These are phyloP conservation scores for Solanum aculeatissimum DNA, from an alignment of 305 asterid genomes.

Conservation along the genomic window DNA sequence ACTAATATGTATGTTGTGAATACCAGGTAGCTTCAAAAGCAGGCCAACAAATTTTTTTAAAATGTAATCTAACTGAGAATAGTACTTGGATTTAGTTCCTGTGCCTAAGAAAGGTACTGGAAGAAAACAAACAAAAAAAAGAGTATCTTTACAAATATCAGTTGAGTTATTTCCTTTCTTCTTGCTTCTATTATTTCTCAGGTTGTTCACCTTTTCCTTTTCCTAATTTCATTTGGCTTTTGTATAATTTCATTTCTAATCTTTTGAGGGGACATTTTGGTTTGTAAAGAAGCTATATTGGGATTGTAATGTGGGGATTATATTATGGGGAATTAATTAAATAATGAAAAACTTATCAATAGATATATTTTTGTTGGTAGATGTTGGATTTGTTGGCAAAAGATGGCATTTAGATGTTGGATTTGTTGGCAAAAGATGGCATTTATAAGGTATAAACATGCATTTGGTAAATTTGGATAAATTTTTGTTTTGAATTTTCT, in stretches of 20 bases:
- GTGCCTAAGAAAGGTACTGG: slow-evolving; percentile 15
- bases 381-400: not conserved
- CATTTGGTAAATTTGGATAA: not conserved
- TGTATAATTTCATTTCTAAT: not conserved
- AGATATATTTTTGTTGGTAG: not conserved
- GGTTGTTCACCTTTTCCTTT: not conserved
- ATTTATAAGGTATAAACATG: not conserved
- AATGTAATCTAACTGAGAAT: slow-evolving; percentile 26
- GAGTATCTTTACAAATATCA: not conserved
- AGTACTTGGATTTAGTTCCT: slow-evolving; percentile 21
- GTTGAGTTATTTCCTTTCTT: not conserved
- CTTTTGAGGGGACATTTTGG: not conserved
- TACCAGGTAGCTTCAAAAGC: slow-evolving; percentile 37
- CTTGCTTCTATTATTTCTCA: not conserved
- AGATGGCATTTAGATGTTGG: not conserved
- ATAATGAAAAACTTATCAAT: not conserved
- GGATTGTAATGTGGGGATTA: not conserved
- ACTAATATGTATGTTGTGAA: slow-evolving; percentile 16
- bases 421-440: not conserved
- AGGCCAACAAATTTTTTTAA: slow-evolving; percentile 29
- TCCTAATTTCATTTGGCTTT: not conserved
- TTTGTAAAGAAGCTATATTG: not conserved
- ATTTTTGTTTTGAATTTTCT: not conserved
- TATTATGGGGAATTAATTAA: not conserved
- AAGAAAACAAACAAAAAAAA: not conserved